Evolutionary conservation across 805 yeast species (phyloP).

Genomic region (Metschnikowia lachancei): DNA sequence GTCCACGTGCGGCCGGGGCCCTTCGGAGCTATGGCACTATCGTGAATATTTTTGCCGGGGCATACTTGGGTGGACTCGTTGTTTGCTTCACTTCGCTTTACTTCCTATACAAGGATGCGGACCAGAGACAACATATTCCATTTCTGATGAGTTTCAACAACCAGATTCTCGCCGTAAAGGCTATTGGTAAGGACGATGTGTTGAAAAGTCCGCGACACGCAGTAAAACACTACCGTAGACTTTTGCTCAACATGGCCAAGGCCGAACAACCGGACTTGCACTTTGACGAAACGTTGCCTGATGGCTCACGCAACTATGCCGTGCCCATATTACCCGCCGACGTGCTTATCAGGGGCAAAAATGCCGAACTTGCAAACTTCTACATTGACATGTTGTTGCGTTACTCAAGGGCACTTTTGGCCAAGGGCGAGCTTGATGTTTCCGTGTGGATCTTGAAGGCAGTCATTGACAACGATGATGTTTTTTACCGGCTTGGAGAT

Average conservation of each 20-base stretch:
- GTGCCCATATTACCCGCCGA: slow-evolving; percentile 36
- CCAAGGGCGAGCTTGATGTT: slow-evolving; percentile 37
- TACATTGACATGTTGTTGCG: slow-evolving; percentile 42
- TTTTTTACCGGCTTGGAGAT: slow-evolving; percentile 39
- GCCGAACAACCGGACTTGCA: slow-evolving; percentile 25
- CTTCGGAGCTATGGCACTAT: slow-evolving; percentile 31
- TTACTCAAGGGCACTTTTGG: slow-evolving; percentile 40
- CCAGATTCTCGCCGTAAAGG: slow-evolving; percentile 39
- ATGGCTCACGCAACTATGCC: slow-evolving; percentile 26
- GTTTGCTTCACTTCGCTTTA: slow-evolving; percentile 40
- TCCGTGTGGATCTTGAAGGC: slow-evolving; percentile 28
- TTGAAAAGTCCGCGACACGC: slow-evolving; percentile 41
- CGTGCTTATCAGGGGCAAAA: slow-evolving; percentile 28
- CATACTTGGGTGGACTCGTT: slow-evolving; percentile 41
- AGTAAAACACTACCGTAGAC: slow-evolving; percentile 41
- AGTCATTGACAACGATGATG: slow-evolving; percentile 35
- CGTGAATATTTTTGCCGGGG: slow-evolving; percentile 41
- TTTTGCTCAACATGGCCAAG: slow-evolving; percentile 35
- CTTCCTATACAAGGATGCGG: slow-evolving; percentile 40
- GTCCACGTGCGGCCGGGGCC: slow-evolving; percentile 8
- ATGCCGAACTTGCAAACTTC: slow-evolving; percentile 37
- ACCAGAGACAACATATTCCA: slow-evolving; percentile 39
- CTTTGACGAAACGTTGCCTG: slow-evolving; percentile 24
- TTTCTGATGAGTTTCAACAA: slow-evolving; percentile 34
- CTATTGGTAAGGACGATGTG: slow-evolving; percentile 44